A percentile compares a stretch with the other conserved stretches of the same genome.
Evolutionary conservation across 2,329 filamentous ascomycete species (phyloP).

Genomic region (Fusarium nisikadoi): DNA sequence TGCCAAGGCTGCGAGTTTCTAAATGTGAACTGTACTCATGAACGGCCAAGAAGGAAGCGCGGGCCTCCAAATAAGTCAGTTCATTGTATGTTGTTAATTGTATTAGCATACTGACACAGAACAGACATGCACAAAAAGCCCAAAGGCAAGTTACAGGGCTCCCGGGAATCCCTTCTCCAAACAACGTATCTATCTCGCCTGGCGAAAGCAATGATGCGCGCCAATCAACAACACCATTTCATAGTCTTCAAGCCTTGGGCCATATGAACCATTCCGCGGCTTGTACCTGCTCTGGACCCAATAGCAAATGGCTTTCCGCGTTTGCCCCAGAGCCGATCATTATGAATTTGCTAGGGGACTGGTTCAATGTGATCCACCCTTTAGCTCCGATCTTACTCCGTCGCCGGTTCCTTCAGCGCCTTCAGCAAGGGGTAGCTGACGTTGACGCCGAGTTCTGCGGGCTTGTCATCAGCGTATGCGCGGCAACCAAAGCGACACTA

Average conservation of each 20-base stretch:
- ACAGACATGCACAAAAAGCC: constrained; percentile 18
- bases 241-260: constrained; percentile 6
- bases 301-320: constrained; percentile 24
- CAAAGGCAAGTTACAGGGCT: neutral
- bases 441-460: constrained; percentile 46
- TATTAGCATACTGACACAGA: neutral
- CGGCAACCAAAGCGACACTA: constrained; percentile 49
- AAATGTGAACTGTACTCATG: constrained; percentile 30
- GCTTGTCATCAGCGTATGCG: constrained; percentile 50
- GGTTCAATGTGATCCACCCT: constrained; percentile 52
- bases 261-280: neutral
- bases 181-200: neutral
- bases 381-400: constrained; percentile 49
- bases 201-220: neutral
- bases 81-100: accelerated
- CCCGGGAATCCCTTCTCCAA: neutral
- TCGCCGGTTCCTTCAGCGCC: constrained; percentile 45
- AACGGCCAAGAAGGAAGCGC: constrained; percentile 35
- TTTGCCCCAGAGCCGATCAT: constrained; percentile 32
- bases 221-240: neutral
- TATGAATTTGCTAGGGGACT: constrained; percentile 44
- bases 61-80: constrained; percentile 38
- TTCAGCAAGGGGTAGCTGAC: constrained; percentile 41
- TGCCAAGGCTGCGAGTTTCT: constrained; percentile 38
- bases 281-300: neutral